phyloP scores from a whole-genome alignment of 2,329 filamentous ascomycete species.

The Furcasterigmium sp. region DNA sequence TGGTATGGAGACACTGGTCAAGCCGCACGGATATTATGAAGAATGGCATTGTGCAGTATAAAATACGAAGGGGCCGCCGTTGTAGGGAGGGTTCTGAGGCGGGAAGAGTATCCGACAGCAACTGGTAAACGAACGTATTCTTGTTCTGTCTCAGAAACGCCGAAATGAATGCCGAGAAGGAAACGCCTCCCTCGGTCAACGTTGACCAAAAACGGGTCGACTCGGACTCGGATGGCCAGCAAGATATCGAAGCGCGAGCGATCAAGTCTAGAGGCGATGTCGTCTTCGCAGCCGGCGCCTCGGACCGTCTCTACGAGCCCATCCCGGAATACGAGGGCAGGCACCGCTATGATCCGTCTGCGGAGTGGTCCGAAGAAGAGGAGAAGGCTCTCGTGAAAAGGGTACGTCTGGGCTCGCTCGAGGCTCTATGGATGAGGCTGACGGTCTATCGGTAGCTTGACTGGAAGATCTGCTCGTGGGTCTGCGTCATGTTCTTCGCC shows the following conservation, averaged over 20 bases:
- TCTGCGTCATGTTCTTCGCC: conserved; percentile 26
- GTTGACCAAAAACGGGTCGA: not conserved
- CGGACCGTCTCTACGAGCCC: conserved; percentile 34
- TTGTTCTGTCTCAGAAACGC: not conserved
- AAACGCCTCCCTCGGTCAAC: not conserved
- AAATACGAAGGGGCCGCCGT: not conserved
- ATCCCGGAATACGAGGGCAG: conserved; percentile 52
- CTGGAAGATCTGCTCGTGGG: conserved; percentile 32
- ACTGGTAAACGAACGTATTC: not conserved
- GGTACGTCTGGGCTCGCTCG: conserved; percentile 23
- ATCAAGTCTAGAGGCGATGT: not conserved
- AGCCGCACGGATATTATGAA: not conserved
- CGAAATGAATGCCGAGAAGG: not conserved
- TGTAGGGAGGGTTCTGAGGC: not conserved
- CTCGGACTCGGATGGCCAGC: not conserved
- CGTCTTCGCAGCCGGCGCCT: conserved; percentile 6
- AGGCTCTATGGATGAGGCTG: no score
- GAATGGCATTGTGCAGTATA: not conserved
- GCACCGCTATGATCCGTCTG: conserved; percentile 53
- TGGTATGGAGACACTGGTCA: not conserved
- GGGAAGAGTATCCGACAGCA: not conserved
- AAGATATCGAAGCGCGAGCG: not conserved
- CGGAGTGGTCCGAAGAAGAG: conserved; percentile 50
- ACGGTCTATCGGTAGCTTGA: no score
- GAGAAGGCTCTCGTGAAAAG: conserved; percentile 49